Evolutionary conservation across 495 filamentous ascomycete species (phyloP), one percentile per base, ranked within the genome.

Genomic region (Penicillium verhagenii): DNA sequence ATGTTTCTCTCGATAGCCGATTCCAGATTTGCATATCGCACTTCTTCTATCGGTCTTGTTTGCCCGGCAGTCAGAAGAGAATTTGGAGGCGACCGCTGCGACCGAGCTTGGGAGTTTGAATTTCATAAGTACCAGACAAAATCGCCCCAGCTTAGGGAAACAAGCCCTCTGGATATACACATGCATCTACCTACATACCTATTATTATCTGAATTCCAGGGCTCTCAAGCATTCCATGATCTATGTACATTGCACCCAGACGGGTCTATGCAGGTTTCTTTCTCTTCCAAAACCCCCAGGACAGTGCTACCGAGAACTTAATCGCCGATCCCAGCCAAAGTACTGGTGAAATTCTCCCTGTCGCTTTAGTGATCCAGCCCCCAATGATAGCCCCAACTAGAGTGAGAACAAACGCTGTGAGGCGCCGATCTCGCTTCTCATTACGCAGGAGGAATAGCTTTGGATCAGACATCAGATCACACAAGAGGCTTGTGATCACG

Each of bases 401-500:
- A 2, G 86, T 75, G 26, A 79, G 59, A 0, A 83, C 53, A 31
- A 86, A 79, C 0, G 82, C 82, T 0, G 73, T 68, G 5, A 82
- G 58, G 20, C 87, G 68, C 20, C 86, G 65, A 67, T 89, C 83
- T 19, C 87, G 71, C 68, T 87, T 88, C n/a, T 78, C 73, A 56
- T 89, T 89, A 53, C 75, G 66, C 49, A 62, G 53, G n/a, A 79
- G 59, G 5, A 82, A 65, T 16, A 86, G 56, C 21, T 76, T 67
- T 3, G 82, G 80, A 52, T 89, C 83, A 6, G 79, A 81, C 38
- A 81, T 74, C 43, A 89, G 59, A 60, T 88, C 86, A 61, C 81
- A 86, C 31, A 88, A 77, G 38, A 88, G 72, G 52, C 77, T 85
- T 11, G 87, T 90, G 56, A 89, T 73, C 4, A 91, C 87, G 19